phyloP scores from a whole-genome alignment of 106 monocot species.

The Vanilla planifolia region DNA sequence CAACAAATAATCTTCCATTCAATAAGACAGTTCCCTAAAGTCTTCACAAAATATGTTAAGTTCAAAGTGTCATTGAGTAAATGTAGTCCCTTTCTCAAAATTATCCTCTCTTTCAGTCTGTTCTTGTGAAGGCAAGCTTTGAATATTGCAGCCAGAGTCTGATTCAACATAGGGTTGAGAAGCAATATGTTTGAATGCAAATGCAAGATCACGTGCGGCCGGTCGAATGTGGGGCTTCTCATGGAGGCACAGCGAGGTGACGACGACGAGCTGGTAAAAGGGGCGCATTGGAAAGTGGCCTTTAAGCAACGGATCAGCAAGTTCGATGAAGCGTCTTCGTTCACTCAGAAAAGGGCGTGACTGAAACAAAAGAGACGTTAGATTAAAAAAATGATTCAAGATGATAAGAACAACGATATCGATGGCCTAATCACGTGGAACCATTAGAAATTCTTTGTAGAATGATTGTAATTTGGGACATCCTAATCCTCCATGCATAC shows the following conservation, averaged over 20 bases:
- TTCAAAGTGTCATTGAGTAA: too few species aligned
- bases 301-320: slow-evolving; percentile 56
- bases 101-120: too few species aligned
- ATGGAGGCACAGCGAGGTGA: slow-evolving; percentile 58
- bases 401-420: too few species aligned
- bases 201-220: slow-evolving; percentile 35
- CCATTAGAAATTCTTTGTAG: too few species aligned
- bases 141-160: not conserved
- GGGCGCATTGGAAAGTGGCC: slow-evolving; percentile 52
- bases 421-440: too few species aligned
- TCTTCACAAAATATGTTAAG: too few species aligned
- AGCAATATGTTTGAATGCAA: slow-evolving; percentile 55
- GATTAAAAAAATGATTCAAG: not conserved
- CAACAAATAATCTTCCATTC: too few species aligned
- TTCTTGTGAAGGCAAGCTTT: not conserved
- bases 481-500: too few species aligned
- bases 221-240: slow-evolving; percentile 58
- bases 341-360: slow-evolving; percentile 55
- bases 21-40: too few species aligned
- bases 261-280: slow-evolving; percentile 44
- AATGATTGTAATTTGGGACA: too few species aligned
- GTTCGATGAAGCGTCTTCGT: slow-evolving; percentile 23
- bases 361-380: slow-evolving; percentile 17
- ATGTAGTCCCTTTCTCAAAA: too few species aligned
- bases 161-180: slow-evolving; percentile 36